A percentile compares a stretch with the other conserved stretches of the same genome.
Evolutionary conservation across 2,329 filamentous ascomycete species (phyloP).

Genomic region (Rutstroemia sp.): DNA sequence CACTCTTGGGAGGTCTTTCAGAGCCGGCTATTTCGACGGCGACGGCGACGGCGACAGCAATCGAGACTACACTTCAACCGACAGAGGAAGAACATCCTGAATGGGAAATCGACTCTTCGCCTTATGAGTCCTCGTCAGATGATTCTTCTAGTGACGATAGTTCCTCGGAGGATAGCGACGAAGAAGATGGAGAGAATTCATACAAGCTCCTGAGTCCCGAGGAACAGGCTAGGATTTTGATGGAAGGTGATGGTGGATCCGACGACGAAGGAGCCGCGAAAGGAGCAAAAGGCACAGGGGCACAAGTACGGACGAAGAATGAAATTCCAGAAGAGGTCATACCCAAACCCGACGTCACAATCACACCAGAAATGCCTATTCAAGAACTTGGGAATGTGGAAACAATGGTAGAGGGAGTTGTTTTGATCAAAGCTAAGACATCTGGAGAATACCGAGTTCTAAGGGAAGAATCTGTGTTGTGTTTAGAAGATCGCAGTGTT

Average conservation of each 20-base stretch:
- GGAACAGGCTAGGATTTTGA: conserved; percentile 76
- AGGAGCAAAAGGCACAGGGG: conserved; percentile 33
- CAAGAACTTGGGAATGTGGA: conserved; percentile 69
- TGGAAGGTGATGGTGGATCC: conserved; percentile 73
- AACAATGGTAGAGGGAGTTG: conserved; percentile 68
- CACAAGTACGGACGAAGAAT: conserved; percentile 71
- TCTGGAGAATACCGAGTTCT: conserved; percentile 80
- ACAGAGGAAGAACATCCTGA: conserved; percentile 51
- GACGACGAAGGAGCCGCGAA: conserved; percentile 61
- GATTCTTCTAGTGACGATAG: conserved; percentile 46
- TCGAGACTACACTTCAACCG: background rate
- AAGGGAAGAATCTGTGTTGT: conserved; percentile 77
- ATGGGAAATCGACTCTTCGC: conserved; percentile 78
- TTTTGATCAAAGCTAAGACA: conserved; percentile 71
- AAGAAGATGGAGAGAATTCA: conserved; percentile 44
- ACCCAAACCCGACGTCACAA: conserved; percentile 69
- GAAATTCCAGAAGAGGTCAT: conserved; percentile 59
- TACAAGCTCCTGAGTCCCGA: conserved; percentile 73
- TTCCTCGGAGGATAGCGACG: conserved; percentile 48
- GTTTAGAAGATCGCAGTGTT: conserved; percentile 65
- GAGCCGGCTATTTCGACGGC: background rate
- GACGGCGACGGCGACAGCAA: background rate
- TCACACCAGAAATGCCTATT: conserved; percentile 71
- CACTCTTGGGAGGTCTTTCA: conserved; percentile 22
- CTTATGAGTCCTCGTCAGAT: conserved; percentile 61